Base-by-base conservation (phyloP, 345 rosid species). In the Raphanus raphanistrum region DNA sequence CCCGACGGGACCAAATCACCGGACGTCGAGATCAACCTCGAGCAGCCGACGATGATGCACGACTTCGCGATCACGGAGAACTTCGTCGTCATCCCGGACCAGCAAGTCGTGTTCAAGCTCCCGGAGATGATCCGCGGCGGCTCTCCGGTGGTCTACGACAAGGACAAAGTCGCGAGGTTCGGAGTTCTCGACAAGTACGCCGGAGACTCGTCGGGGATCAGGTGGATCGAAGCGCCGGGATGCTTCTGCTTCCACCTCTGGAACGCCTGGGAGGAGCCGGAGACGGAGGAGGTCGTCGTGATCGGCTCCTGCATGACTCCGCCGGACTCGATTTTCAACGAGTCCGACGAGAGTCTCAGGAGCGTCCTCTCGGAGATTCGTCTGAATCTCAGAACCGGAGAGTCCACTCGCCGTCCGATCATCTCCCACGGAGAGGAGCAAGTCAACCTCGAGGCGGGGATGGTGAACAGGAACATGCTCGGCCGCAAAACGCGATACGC, bases 201-300 rank as follows among this genome's bases (percentile, higher is more conserved):
- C 1, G 36, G 66, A 0, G 77, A 81, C 4, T 84, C 86, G 3
- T 66, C 84, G 4, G 27, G 67, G 1, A 88, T 87, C 9, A 79
- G 17, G 74, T 93, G 97, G 96, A 84, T 93, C 69, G 89, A 93
- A 17, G 90, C 80, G 2, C 90, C 94, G 0, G 98, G 86, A 21
- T 90, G 96, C 84, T 93, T 93, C 87, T 93, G 98, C 77, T 93
- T 93, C 84, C 98, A 93, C 69, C 88, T 90, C 0, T 93, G 98
- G 98, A 93, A 93, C 75, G 94, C 98, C 2, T 93, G 98, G 98
- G 98, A 93, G 64, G 98, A 93, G 81, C 90, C 90, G 0, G 94
- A 88, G 59, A 89, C 84, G 9, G 90, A 90, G 16, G 98, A 93
- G 41, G 82, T 93, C 7, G 97, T 93, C 0, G 98, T 93, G 68